phyloP scores from a whole-genome alignment of 345 rosid species.

The Dimocarpus longan region DNA sequence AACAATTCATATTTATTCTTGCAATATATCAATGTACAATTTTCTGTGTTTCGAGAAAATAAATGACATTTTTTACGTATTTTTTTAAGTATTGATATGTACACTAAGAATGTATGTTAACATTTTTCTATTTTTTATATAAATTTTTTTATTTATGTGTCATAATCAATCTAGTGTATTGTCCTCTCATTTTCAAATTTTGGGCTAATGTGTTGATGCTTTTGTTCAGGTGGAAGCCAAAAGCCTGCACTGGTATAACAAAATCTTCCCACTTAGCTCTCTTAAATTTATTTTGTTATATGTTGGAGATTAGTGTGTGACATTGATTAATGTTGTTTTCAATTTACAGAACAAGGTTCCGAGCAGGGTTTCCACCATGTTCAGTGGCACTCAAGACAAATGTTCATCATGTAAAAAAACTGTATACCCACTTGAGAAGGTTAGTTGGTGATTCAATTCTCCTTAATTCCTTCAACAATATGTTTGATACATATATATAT shows the following conservation, averaged over 20 bases:
- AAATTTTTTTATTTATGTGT: too few relatives aligned
- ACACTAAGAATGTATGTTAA: too few relatives aligned
- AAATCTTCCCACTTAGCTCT: background rate
- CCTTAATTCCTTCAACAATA: background rate
- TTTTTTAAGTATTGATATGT: too few relatives aligned
- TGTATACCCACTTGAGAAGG: slow-evolving; percentile 60
- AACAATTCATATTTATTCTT: too few relatives aligned
- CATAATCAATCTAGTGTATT: too few relatives aligned
- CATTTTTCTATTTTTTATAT: too few relatives aligned
- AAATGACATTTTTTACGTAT: too few relatives aligned
- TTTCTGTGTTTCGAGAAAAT: too few relatives aligned
- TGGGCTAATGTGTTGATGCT: background rate
- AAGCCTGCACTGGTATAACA: slow-evolving; percentile 38
- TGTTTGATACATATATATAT: background rate
- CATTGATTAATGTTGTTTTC: background rate
- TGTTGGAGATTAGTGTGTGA: background rate
- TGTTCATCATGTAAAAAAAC: slow-evolving; percentile 47
- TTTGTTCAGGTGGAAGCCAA: slow-evolving; percentile 42
- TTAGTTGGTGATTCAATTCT: background rate
- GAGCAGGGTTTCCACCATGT: slow-evolving; percentile 48
- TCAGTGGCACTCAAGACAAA: slow-evolving; percentile 57
- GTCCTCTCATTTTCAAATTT: background rate
- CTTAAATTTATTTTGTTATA: background rate
- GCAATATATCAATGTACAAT: too few relatives aligned
- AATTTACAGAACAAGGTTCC: slow-evolving; percentile 43